These are phyloP conservation scores for Diplodia mutila DNA, from an alignment of 2,329 filamentous ascomycete species.

Conservation along the genomic window DNA sequence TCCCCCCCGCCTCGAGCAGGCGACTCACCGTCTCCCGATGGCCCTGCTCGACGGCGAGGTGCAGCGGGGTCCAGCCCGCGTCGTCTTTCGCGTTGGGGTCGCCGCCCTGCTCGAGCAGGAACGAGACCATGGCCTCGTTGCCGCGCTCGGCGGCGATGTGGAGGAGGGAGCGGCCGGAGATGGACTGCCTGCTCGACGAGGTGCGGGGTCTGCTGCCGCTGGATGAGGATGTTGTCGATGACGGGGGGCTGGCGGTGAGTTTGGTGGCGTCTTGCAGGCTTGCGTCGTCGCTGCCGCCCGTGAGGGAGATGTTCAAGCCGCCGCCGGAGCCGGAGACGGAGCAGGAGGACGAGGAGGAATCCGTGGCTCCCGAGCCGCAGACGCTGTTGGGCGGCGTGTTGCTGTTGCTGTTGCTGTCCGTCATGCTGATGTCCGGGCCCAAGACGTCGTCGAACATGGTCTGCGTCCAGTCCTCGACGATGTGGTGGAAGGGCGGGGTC, in stretches of 20 bases:
- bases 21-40: background rate
- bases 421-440: background rate
- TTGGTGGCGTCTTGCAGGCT: no score
- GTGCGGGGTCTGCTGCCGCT: no score
- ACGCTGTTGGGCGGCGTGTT: background rate
- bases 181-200: background rate
- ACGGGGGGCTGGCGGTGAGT: no score
- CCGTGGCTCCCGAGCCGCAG: background rate
- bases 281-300: background rate
- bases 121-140: conserved; percentile 4
- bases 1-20: background rate
- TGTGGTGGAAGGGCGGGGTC: background rate
- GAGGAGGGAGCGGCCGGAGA: conserved; percentile 4
- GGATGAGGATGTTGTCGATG: no score
- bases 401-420: no score
- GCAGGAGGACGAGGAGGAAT: background rate
- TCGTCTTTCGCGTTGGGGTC: conserved; percentile 3
- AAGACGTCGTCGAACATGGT: background rate
- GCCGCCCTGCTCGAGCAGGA: conserved; percentile 16
- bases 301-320: conserved; percentile 6
- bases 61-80: background rate
- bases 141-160: conserved; percentile 11
- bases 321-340: background rate
- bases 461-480: background rate
- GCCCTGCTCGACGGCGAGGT: conserved; percentile 9